Evolutionary conservation across 306 rosid species (phyloP).

Genomic region (Medicago lupulina): DNA sequence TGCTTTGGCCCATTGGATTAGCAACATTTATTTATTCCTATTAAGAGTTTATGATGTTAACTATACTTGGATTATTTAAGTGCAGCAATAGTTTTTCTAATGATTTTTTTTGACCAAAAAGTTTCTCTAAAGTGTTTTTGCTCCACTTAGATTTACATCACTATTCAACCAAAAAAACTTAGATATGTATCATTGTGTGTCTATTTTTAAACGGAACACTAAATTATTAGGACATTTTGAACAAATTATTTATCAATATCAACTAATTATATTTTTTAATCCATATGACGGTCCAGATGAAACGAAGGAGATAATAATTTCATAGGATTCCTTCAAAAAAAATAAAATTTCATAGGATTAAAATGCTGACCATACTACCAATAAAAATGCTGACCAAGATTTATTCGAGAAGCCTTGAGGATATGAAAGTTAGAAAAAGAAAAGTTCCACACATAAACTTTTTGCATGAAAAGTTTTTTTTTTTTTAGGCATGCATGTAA

Average conservation of each 20-base stretch:
- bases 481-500: slow-evolving; percentile 8
- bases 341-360: not conserved
- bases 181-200: too few species aligned
- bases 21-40: not conserved
- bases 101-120: too few species aligned
- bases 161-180: not conserved
- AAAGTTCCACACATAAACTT: not conserved
- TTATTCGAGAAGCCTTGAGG: slow-evolving; percentile 7
- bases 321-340: not conserved
- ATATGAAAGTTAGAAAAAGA: not conserved
- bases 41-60: not conserved
- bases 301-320: not conserved
- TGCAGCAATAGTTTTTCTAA: not conserved
- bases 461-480: not conserved
- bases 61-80: not conserved
- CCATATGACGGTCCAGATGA: not conserved
- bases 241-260: not conserved
- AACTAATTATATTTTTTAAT: not conserved
- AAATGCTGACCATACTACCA: not conserved
- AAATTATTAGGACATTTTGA: not conserved
- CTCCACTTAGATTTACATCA: too few species aligned
- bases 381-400: not conserved
- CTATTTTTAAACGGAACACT: not conserved
- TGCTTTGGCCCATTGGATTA: not conserved
- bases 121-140: too few species aligned